A percentile compares a stretch with the other conserved stretches of the same genome.
Conservation (phyloP, 176 grass and related monocot genomes). For the Musa itinerans region DNA sequence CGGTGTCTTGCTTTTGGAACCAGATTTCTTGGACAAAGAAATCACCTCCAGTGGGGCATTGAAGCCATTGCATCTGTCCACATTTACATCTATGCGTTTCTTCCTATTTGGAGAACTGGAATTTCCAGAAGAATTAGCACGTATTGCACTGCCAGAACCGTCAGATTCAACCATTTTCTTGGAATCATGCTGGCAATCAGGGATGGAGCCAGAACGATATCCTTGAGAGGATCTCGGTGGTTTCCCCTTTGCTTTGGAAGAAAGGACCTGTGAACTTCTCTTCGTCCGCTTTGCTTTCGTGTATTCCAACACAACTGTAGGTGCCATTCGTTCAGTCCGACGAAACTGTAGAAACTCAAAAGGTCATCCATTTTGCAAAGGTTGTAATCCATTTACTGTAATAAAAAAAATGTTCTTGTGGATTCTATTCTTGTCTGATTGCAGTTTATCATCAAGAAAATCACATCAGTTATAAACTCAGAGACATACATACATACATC, state of each 20-base stretch:
- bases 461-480: too few species aligned
- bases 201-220: background rate
- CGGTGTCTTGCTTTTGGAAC: slow-evolving; percentile 47
- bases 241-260: slow-evolving; percentile 18
- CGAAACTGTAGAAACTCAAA: background rate
- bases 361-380: background rate
- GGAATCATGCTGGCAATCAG: background rate
- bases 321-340: slow-evolving; percentile 43
- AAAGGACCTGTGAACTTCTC: slow-evolving; percentile 32
- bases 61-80: slow-evolving; percentile 38
- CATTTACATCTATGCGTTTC: slow-evolving; percentile 79
- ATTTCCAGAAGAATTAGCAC: slow-evolving; percentile 51
- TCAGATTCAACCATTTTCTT: slow-evolving; percentile 54
- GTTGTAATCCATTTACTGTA: too few species aligned
- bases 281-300: slow-evolving; percentile 46
- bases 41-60: slow-evolving; percentile 51
- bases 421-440: too few species aligned
- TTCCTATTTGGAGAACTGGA: slow-evolving; percentile 63
- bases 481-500: too few species aligned
- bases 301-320: slow-evolving; percentile 44
- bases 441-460: too few species aligned
- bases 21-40: slow-evolving; percentile 51
- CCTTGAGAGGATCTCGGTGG: slow-evolving; percentile 5
- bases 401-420: too few species aligned
- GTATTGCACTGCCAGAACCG: slow-evolving; percentile 35